These are phyloP conservation scores for Dichotomopilus funicola DNA, from an alignment of 2,329 filamentous ascomycete genomes.

Conservation along the genomic window DNA sequence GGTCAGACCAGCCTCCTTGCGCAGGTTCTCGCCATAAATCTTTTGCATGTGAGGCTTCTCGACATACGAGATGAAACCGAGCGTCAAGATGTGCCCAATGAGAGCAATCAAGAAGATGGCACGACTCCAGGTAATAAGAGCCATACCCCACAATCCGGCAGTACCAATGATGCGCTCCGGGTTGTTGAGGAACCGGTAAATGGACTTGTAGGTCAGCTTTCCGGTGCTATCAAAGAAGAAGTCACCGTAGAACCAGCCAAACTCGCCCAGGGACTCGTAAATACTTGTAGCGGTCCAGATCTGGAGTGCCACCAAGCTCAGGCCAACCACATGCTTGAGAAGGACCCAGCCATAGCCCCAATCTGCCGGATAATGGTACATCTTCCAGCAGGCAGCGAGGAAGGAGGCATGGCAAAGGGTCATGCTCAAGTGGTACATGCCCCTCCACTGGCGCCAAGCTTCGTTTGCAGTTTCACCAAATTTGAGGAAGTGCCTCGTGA, in stretches of 20 bases:
- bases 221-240: conserved; percentile 92
- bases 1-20: conserved; percentile 81
- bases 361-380: conserved; percentile 80
- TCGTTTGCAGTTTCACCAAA: conserved; percentile 85
- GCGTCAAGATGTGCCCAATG: conserved; percentile 74
- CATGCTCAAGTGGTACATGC: conserved; percentile 88
- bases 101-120: conserved; percentile 82
- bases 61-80: conserved; percentile 85
- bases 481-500: conserved; percentile 97
- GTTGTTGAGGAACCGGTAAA: conserved; percentile 97
- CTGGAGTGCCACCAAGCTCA: conserved; percentile 75
- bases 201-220: conserved; percentile 91
- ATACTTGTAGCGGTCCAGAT: conserved; percentile 90
- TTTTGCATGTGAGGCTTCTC: conserved; percentile 98
- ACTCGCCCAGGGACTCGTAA: conserved; percentile 92
- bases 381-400: conserved; percentile 88
- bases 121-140: conserved; percentile 85
- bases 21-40: conserved; percentile 78
- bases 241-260: conserved; percentile 98
- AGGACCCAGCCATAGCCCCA: conserved; percentile 83
- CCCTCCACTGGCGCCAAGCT: conserved; percentile 98
- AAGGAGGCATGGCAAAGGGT: conserved; percentile 85
- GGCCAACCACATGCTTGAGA: conserved; percentile 79
- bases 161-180: conserved; percentile 90
- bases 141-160: conserved; percentile 91